These are phyloP conservation scores for Powellomyces hirtus DNA, from an alignment of 192 early-diverging fungal species.

Conservation along the genomic window DNA sequence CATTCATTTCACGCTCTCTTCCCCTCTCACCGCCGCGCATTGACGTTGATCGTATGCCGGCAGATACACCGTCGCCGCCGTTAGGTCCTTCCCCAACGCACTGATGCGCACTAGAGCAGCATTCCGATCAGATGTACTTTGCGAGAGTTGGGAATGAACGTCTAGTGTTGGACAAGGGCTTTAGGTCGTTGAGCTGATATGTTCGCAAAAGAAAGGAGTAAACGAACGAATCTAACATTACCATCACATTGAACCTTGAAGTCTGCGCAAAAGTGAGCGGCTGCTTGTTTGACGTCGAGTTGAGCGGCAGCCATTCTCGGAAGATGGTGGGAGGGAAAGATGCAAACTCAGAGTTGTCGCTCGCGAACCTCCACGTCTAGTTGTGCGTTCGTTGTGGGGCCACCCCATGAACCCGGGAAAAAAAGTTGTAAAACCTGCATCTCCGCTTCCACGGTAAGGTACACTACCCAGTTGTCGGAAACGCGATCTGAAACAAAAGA, in stretches of 20 bases:
- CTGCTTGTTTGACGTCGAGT: slow-evolving; percentile 12
- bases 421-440: too few species aligned
- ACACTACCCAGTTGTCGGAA: too few species aligned
- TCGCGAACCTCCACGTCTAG: too few species aligned
- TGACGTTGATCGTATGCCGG: slow-evolving; percentile 69
- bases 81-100: slow-evolving; percentile 55
- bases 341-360: too few species aligned
- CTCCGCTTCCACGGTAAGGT: too few species aligned
- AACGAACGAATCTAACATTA: neutral
- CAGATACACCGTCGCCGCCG: slow-evolving; percentile 61
- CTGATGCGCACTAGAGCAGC: slow-evolving; percentile 38
- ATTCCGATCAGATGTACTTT: neutral
- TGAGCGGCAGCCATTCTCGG: neutral
- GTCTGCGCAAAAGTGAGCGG: slow-evolving; percentile 16
- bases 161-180: neutral
- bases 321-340: neutral
- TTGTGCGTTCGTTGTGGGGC: too few species aligned
- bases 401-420: too few species aligned
- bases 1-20: neutral
- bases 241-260: slow-evolving; percentile 12
- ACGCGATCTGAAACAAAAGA: too few species aligned
- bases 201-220: neutral
- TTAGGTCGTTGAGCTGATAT: too few species aligned
- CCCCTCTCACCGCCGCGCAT: slow-evolving; percentile 47
- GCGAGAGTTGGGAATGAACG: neutral